Base-by-base conservation (phyloP, 371 early-diverging fungal species). In the Mucor circinelloides region DNA sequence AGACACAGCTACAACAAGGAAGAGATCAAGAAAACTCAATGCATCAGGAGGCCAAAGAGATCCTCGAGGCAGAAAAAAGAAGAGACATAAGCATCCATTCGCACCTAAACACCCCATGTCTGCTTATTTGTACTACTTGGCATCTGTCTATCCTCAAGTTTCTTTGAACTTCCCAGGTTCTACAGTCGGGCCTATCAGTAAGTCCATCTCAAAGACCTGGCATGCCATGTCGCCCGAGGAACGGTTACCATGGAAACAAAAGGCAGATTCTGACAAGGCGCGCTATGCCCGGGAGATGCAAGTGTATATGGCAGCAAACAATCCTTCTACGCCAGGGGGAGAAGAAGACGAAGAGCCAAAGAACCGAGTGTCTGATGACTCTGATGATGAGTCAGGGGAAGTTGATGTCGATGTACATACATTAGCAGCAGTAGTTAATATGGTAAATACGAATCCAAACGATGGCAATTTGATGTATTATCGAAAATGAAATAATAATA, bases 21-120 rank as follows among this genome's bases (percentile, higher is more conserved):
- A 58, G 46, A 62, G 56, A 56, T 23, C 44, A n/a, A 58, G 56
- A 40, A 68, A 72, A 21, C 55, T 64, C n/a, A 57, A 48, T 23
- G 28, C 48, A 4, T 13, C 58, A 5, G 69, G 77, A 21, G 80
- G 76, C 8, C 80, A 76, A 64, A 79, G 75, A 61, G 85, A 76
- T 72, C 86, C 73, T 40, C 74, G 67, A 52, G 82, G 89, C n/a
- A 71, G 85, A 7, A 89, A 90, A 68, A 92, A 90, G 75, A 89
- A 89, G 68, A 82, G 84, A 46, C 73, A 80, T 65, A 87, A 86
- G 69, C 88, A 91, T 57, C 91, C 91, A 0, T 82, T 84, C 68
- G 91, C 90, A 6, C 93, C 93, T 32, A 91, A 91, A 58, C 93
- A 93, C 64, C 92, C 93, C 42, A 91, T 91, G 85, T 90, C 91